Conservation (phyloP, 23 red algal species). For the Chondrus crispus region DNA sequence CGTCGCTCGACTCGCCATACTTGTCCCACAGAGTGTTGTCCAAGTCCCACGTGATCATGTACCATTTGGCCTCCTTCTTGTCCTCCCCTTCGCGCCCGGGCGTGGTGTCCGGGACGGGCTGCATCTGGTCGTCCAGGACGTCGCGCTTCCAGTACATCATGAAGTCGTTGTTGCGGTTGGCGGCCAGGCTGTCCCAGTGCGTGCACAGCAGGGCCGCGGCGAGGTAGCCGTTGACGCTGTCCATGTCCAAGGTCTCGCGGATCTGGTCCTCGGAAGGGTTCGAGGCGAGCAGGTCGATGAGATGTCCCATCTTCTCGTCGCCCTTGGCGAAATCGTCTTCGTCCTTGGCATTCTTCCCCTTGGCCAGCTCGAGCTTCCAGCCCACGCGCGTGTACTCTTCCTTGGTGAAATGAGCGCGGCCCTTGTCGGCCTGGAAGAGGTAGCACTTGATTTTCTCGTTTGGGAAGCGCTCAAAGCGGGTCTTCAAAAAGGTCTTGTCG, state of each 20-base stretch:
- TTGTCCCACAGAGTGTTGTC: slow-evolving; percentile 42
- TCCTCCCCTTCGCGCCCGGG: neutral
- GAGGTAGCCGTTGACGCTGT: slow-evolving; percentile 41
- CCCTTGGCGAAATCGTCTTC: slow-evolving; percentile 31
- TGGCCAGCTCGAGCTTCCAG: slow-evolving; percentile 45
- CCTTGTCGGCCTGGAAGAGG: slow-evolving; percentile 39
- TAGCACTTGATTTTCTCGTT: slow-evolving; percentile 42
- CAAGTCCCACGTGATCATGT: slow-evolving; percentile 49
- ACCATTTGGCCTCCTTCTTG: slow-evolving; percentile 10
- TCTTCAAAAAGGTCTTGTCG: slow-evolving; percentile 49
- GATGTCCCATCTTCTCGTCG: slow-evolving; percentile 30
- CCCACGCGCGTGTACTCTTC: slow-evolving; percentile 3
- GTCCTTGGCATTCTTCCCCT: slow-evolving; percentile 48
- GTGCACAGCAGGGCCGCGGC: slow-evolving; percentile 17
- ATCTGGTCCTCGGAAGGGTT: neutral
- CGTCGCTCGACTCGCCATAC: neutral
- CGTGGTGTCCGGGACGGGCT: neutral
- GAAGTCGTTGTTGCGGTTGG: slow-evolving; percentile 52
- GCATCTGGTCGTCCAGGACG: neutral
- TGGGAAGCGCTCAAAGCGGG: slow-evolving; percentile 24
- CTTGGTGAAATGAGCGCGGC: slow-evolving; percentile 9
- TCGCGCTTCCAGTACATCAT: slow-evolving; percentile 30
- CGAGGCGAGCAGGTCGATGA: neutral
- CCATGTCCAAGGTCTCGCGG: slow-evolving; percentile 4
- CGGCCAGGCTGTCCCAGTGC: slow-evolving; percentile 47